Evolutionary conservation across 352 stramenopile species (phyloP).

Genomic region (Phytophthora uliginosa): DNA sequence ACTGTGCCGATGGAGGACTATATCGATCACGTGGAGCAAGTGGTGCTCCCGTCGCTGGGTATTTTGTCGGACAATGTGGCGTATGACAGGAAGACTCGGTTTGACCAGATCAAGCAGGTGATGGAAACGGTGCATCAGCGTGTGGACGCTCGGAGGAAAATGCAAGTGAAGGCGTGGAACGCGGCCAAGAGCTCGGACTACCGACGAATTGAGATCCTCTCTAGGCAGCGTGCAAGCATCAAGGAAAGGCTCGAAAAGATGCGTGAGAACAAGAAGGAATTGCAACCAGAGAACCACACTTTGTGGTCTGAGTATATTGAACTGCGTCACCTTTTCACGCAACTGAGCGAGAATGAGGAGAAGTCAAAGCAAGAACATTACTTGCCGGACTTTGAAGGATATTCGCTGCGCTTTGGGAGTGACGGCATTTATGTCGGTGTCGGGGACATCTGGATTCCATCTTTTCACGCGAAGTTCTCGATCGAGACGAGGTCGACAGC

Average conservation of each 20-base stretch:
- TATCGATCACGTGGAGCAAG: slow-evolving; percentile 61
- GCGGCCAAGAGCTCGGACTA: slow-evolving; percentile 64
- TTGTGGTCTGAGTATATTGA: slow-evolving; percentile 81
- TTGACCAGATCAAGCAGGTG: slow-evolving; percentile 58
- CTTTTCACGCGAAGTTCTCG: slow-evolving; percentile 77
- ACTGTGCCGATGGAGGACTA: slow-evolving; percentile 56
- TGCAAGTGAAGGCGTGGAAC: slow-evolving; percentile 61
- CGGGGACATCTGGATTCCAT: slow-evolving; percentile 79
- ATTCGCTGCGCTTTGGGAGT: slow-evolving; percentile 71
- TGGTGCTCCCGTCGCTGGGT: slow-evolving; percentile 38
- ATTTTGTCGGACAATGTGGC: slow-evolving; percentile 4
- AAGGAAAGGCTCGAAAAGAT: slow-evolving; percentile 73
- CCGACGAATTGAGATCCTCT: slow-evolving; percentile 77
- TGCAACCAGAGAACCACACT: slow-evolving; percentile 57
- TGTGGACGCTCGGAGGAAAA: slow-evolving; percentile 55
- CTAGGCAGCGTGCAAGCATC: slow-evolving; percentile 66
- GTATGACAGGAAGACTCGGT: slow-evolving; percentile 26
- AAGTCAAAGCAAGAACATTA: slow-evolving; percentile 77
- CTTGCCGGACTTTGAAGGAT: slow-evolving; percentile 68
- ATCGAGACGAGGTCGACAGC: slow-evolving; percentile 69
- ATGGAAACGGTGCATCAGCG: slow-evolving; percentile 64
- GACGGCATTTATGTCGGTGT: slow-evolving; percentile 80
- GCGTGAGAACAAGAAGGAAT: slow-evolving; percentile 44
- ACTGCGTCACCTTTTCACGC: slow-evolving; percentile 65
- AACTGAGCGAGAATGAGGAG: slow-evolving; percentile 71